Percentiles rank a stretch among this genome's conserved stretches.
Evolutionary conservation across 495 filamentous ascomycete species (phyloP).

Genomic region (Pyronema omphalodes): DNA sequence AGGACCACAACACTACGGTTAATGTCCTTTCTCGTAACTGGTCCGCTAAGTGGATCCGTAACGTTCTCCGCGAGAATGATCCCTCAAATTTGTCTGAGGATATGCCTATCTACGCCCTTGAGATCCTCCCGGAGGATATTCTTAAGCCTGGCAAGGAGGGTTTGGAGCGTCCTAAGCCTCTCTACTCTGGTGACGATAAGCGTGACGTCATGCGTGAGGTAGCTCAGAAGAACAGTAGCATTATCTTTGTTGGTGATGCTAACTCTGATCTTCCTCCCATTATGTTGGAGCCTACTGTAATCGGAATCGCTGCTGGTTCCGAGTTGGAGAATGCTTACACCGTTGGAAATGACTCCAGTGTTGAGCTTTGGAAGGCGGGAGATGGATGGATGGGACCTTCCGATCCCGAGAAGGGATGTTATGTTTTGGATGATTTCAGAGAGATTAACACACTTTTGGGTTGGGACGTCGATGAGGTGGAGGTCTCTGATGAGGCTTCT

Average conservation of each 20-base stretch:
- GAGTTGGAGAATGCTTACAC: slow-evolving; percentile 4
- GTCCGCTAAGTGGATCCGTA: slow-evolving; percentile 17
- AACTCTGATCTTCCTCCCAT: slow-evolving; percentile 11
- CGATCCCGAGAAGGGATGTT: not conserved
- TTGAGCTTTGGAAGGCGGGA: not conserved
- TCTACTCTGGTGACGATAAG: slow-evolving; percentile 15
- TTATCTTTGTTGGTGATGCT: slow-evolving; percentile 14
- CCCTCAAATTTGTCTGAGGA: slow-evolving; percentile 8
- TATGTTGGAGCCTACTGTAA: slow-evolving; percentile 6
- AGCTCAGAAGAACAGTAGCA: not conserved
- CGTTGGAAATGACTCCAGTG: not conserved
- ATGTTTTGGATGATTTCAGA: not conserved
- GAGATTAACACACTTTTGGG: not conserved
- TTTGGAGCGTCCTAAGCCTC: slow-evolving; percentile 10
- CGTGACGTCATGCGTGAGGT: slow-evolving; percentile 7
- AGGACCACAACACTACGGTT: slow-evolving; percentile 1
- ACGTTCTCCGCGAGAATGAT: slow-evolving; percentile 7
- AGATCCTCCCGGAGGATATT: slow-evolving; percentile 11
- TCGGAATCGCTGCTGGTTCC: slow-evolving; percentile 9
- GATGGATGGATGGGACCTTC: not conserved
- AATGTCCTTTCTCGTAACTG: slow-evolving; percentile 12
- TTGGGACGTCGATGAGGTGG: not conserved
- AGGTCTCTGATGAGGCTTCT: no score
- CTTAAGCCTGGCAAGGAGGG: slow-evolving; percentile 2
- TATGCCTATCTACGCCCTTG: slow-evolving; percentile 13